Percentiles rank a stretch among this genome's conserved stretches.
Evolutionary conservation across 306 rosid species (phyloP).

Genomic region (Cyamopsis tetragonoloba): DNA sequence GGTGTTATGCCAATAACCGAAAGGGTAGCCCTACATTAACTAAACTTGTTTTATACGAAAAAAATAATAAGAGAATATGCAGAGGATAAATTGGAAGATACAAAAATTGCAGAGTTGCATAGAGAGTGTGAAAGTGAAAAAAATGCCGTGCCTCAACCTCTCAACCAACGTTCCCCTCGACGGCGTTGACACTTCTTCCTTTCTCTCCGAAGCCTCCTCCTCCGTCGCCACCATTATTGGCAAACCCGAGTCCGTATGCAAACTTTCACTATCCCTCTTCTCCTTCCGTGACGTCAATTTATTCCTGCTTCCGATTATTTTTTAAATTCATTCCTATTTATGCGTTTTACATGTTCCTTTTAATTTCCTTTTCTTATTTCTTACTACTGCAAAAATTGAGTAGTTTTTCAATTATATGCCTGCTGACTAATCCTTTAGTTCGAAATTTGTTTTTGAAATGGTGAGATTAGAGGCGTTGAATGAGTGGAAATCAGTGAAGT

Average conservation of each 20-base stretch:
- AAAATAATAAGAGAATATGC: no score
- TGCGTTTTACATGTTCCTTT: background rate
- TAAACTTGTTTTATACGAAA: no score
- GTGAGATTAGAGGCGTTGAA: background rate
- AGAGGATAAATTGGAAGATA: no score
- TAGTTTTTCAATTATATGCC: background rate
- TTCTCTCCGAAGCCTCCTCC: conserved; percentile 83
- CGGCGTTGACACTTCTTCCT: conserved; percentile 69
- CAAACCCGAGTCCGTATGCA: conserved; percentile 67
- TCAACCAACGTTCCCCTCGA: conserved; percentile 69
- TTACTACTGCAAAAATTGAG: no score
- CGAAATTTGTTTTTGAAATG: background rate
- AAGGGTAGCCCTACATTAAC: no score
- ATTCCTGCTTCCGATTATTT: background rate
- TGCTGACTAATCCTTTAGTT: background rate
- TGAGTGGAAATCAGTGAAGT: background rate
- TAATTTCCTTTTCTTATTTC: background rate
- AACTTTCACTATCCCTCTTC: background rate
- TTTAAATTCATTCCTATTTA: background rate
- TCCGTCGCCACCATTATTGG: conserved; percentile 56
- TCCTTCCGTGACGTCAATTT: background rate
- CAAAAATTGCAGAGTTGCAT: background rate
- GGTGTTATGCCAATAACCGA: no score
- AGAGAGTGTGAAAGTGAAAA: no score
- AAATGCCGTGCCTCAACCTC: conserved; percentile 83